Evolutionary conservation across 2,329 filamentous ascomycete species (phyloP), one percentile per base, ranked within the genome.

Genomic region (Colletotrichum chrysophilum): DNA sequence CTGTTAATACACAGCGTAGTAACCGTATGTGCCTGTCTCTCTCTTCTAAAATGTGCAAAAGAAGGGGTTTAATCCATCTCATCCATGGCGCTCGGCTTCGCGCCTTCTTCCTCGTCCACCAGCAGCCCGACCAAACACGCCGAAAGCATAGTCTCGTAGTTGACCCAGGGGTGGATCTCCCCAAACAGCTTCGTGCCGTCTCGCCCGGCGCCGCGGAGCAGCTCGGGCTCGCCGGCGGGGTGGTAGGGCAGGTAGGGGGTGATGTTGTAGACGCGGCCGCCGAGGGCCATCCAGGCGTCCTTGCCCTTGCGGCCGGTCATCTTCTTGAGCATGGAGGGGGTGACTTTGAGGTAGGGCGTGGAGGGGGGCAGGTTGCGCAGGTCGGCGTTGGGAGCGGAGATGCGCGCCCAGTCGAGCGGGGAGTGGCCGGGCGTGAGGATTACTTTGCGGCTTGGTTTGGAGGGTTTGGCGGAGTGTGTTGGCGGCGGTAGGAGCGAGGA

Each of bases 251-350:
- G 83, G 82, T 98, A 99, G 0, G 96, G 95, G 0, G 93, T 94
- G 74, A 99, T 93, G 81, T 98, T 98, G 86, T 98, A 99, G 32
- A 98, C 96, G 80, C 94, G 94, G 2, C 96, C 96, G 76, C 95
- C 94, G 76, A 98, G 93, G 2, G 92, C 94, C 76, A 94, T 97
- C 97, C 97, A 99, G 1, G 96, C 95, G 80, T 98, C 95, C 77
- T 91, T 93, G 10, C 95, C 95, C 82, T 94, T 94, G 34, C 96
- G 92, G 1, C 96, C 96, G 52, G 94, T 97, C 85, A 95, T 93
- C 52, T 87, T 85, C 82, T 93, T 94, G 14, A 99, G 89, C 89
- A 95, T 91, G 7, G 93, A 93, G 2, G 96, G 96, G 7, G 96
- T 95, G 43, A 99, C 95, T 61, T 94, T 92, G 56, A 95, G 86